Evolutionary conservation across 2,329 filamentous ascomycete species (phyloP).

Genomic region (Pyricularia grisea): DNA sequence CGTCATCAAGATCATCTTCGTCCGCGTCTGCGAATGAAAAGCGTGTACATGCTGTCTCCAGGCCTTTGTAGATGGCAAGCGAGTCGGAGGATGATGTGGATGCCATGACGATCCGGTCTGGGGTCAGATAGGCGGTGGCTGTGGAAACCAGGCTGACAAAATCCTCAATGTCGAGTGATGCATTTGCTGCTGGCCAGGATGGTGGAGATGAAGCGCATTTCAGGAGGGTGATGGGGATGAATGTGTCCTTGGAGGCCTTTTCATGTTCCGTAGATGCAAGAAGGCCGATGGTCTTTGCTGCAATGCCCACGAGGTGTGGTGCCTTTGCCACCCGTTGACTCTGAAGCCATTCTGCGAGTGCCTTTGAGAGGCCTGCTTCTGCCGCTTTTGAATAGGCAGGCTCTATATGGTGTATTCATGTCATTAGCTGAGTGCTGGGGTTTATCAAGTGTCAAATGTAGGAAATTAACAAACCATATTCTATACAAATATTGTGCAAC

Average conservation of each 20-base stretch:
- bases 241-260: slow-evolving; percentile 28
- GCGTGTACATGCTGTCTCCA: slow-evolving; percentile 29
- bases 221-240: slow-evolving; percentile 40
- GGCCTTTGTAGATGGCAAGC: not conserved
- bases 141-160: slow-evolving; percentile 42
- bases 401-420: slow-evolving; percentile 25
- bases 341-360: slow-evolving; percentile 39
- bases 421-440: not conserved
- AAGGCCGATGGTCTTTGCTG: slow-evolving; percentile 47
- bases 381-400: slow-evolving; percentile 48
- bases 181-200: slow-evolving; percentile 14
- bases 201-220: slow-evolving; percentile 31
- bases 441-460: not conserved
- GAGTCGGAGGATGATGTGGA: not conserved
- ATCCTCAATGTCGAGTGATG: slow-evolving; percentile 37
- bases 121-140: slow-evolving; percentile 45
- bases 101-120: slow-evolving; percentile 38
- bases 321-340: slow-evolving; percentile 31
- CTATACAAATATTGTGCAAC: slow-evolving; percentile 52
- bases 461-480: slow-evolving; percentile 42
- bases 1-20: slow-evolving; percentile 35
- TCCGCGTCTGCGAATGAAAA: slow-evolving; percentile 20
- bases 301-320: slow-evolving; percentile 36
- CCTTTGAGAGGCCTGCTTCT: slow-evolving; percentile 36
- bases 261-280: slow-evolving; percentile 44